Evolutionary conservation across 2,329 filamentous ascomycete species (phyloP), one percentile per base, ranked within the genome.

Genomic region (Colletotrichum melonis): DNA sequence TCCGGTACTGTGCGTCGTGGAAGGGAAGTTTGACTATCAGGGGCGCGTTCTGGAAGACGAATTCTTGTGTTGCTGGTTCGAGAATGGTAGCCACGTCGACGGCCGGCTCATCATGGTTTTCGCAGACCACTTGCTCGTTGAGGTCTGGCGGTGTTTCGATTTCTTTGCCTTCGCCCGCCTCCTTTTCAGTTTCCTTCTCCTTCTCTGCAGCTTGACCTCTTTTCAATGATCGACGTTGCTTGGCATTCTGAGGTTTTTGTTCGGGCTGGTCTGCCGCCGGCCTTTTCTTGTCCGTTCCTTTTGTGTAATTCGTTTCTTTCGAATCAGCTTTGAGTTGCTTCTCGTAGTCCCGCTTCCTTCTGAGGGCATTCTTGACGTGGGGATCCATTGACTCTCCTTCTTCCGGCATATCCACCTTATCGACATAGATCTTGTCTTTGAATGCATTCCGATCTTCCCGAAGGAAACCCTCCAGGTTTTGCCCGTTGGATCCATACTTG

Each of bases 401-500:
- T 9, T 81, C 81, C 0, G 74, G 75, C 2, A 73, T 74, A 26
- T 89, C 81, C 46, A 94, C 77, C 11, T 88, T 80, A 12, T 82
- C 82, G n/a, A 96, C 84, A 55, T 89, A 86, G n/a, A 94, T 78
- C 76, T 89, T 91, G 8, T 75, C 82, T 9, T 75, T 74, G 11
- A 46, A 84, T 11, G 78, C 75, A 1, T 77, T 76, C 6, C 82
- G 82, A 76, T 97, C 94, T 64, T 87, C 86, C 76, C 92, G 91
- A 26, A 98, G 81, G 66, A 86, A 90, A 2, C 93, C 95, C 81
- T 98, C 95, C 0, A 98, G 84, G 72, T 89, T 88, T 4, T 81
- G 79, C 30, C 80, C 84, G 59, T 87, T 86, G 62, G 79, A 84
- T 14, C 88, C 88, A 24, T 82, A 83, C 75, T 92, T 94, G 75